A percentile compares a stretch with the other conserved stretches of the same genome.
Evolutionary conservation across 2,329 filamentous ascomycete genomes (phyloP).

Genomic region (Fusarium caatingaense): DNA sequence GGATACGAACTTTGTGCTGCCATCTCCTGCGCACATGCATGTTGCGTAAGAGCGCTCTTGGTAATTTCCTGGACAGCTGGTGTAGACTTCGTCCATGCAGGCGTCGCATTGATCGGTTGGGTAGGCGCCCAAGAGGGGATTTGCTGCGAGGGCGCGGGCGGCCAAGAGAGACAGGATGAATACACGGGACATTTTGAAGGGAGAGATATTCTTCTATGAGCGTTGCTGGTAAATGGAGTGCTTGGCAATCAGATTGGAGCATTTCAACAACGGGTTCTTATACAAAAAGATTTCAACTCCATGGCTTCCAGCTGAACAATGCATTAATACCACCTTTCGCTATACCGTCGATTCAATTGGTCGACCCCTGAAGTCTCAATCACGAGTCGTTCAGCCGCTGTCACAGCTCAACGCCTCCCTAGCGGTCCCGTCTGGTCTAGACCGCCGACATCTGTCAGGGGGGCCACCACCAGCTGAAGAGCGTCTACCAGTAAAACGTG

Average conservation of each 20-base stretch:
- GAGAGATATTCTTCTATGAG: no score
- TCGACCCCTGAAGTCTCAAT: not conserved
- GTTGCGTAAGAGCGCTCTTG: not conserved
- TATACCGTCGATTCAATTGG: not conserved
- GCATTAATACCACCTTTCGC: not conserved
- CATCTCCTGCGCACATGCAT: conserved; percentile 2
- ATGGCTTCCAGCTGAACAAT: not conserved
- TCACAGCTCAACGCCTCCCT: not conserved
- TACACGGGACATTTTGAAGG: not conserved
- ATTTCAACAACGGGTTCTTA: no score
- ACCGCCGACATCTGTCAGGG: not conserved
- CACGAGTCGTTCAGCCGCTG: not conserved
- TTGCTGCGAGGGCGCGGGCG: not conserved
- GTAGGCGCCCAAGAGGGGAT: not conserved
- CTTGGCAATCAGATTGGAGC: no score
- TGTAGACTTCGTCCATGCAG: not conserved
- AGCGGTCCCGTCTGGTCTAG: not conserved
- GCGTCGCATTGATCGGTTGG: not conserved
- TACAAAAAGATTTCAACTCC: accelerated
- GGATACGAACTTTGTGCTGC: not conserved
- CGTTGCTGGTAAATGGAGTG: no score
- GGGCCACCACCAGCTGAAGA: not conserved
- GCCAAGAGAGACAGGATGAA: not conserved
- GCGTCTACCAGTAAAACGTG: not conserved
- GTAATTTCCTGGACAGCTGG: not conserved